A percentile compares a stretch with the other conserved stretches of the same genome.
These are phyloP conservation scores for Gnomoniopsis smithogilvyi DNA, from an alignment of 2,329 filamentous ascomycete genomes.

Conservation along the genomic window DNA sequence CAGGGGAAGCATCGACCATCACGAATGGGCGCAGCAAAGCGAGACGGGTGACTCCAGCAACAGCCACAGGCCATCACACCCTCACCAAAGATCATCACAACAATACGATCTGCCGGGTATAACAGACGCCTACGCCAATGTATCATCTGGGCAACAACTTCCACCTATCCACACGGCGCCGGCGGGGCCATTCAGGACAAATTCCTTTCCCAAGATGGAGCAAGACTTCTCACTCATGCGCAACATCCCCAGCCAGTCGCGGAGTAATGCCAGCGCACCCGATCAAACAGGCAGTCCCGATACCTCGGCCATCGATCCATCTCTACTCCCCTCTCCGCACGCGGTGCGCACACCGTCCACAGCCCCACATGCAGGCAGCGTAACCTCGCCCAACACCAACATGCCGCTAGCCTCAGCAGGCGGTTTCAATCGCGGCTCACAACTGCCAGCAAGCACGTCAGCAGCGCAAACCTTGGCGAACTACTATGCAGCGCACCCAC, in stretches of 20 bases:
- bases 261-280: slow-evolving; percentile 35
- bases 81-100: slow-evolving; percentile 15
- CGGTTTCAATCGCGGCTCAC: slow-evolving; percentile 20
- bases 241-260: slow-evolving; percentile 36
- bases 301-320: slow-evolving; percentile 38
- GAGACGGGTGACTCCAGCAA: slow-evolving; percentile 23
- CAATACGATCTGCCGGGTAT: slow-evolving; percentile 13
- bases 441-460: slow-evolving; percentile 25
- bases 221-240: slow-evolving; percentile 37
- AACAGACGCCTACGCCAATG: slow-evolving; percentile 30
- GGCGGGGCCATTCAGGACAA: slow-evolving; percentile 25
- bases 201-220: slow-evolving; percentile 32
- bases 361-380: slow-evolving; percentile 7
- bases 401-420: slow-evolving; percentile 21
- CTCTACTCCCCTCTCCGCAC: slow-evolving; percentile 44
- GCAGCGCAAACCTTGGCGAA: slow-evolving; percentile 13
- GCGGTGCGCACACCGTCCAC: slow-evolving; percentile 33
- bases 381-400: not conserved
- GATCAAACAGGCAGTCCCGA: slow-evolving; percentile 25
- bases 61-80: slow-evolving; percentile 21
- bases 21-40: slow-evolving; percentile 29
- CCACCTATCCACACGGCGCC: slow-evolving; percentile 28
- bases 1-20: slow-evolving; percentile 20
- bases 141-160: slow-evolving; percentile 39
- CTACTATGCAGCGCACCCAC: slow-evolving; percentile 24